A percentile compares a stretch with the other conserved stretches of the same genome.
These are phyloP conservation scores for Babesia ovata DNA, from an alignment of 169 alveolate genomes.

Conservation along the genomic window DNA sequence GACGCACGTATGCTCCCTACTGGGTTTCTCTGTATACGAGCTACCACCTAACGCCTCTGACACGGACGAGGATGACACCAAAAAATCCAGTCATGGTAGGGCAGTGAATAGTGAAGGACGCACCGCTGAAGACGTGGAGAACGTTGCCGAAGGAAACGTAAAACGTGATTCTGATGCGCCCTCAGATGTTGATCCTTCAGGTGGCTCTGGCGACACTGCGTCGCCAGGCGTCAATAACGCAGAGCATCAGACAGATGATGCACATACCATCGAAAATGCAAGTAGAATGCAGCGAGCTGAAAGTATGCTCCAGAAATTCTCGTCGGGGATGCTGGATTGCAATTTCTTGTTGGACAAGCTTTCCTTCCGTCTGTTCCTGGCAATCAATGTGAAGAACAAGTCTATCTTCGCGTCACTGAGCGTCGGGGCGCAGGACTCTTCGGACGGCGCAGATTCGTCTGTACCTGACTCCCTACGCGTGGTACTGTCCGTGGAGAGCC, in stretches of 20 bases:
- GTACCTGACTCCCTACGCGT: constrained; percentile 71
- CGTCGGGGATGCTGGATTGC: not conserved
- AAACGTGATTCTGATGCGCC: not conserved
- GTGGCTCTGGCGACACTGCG: not conserved
- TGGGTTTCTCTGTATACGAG: constrained; percentile 63
- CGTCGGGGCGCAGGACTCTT: constrained; percentile 64
- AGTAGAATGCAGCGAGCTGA: constrained; percentile 19
- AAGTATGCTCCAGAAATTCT: constrained; percentile 4
- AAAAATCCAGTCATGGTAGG: not conserved
- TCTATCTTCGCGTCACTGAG: constrained; percentile 64
- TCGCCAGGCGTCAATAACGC: not conserved
- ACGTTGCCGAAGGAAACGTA: not conserved
- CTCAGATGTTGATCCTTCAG: not conserved
- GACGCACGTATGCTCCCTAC: constrained; percentile 64
- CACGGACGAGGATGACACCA: constrained; percentile 4
- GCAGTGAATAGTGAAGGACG: not conserved
- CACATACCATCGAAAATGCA: not conserved
- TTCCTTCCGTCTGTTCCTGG: constrained; percentile 56
- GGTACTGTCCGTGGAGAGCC: constrained; percentile 74
- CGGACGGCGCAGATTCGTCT: constrained; percentile 51
- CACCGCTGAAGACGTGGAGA: not conserved
- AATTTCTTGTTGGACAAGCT: constrained; percentile 47
- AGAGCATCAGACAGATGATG: not conserved
- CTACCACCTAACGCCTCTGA: constrained; percentile 1
- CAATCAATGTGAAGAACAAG: constrained; percentile 60